phyloP scores from a whole-genome alignment of 352 stramenopile species.

The Globisporangium rhizosaccharum region DNA sequence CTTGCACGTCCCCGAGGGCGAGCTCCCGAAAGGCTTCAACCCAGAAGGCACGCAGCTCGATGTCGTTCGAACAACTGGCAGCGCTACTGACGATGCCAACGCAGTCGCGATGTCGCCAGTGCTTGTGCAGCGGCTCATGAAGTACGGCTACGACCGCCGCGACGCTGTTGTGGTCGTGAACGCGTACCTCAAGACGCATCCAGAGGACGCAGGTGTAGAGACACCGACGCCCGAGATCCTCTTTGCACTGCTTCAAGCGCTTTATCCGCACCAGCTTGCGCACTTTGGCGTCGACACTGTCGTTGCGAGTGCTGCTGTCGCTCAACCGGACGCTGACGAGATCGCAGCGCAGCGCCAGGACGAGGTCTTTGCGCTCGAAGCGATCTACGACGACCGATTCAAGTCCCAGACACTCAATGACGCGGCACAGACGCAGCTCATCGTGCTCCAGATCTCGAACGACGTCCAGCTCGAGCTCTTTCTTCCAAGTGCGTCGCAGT shows the following conservation, averaged over 20 bases:
- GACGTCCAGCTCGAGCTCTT: conserved; percentile 52
- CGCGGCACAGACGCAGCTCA: conserved; percentile 23
- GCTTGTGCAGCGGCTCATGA: conserved; percentile 71
- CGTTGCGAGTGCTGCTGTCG: neutral
- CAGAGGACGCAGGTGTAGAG: conserved; percentile 18
- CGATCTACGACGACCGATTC: conserved; percentile 81
- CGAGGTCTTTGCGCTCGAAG: conserved; percentile 72
- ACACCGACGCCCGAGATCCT: conserved; percentile 32
- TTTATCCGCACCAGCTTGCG: conserved; percentile 40
- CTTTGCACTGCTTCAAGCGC: conserved; percentile 28
- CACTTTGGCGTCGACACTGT: conserved; percentile 25
- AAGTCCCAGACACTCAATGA: conserved; percentile 21
- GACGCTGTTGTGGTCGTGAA: conserved; percentile 45
- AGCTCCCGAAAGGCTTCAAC: conserved; percentile 82
- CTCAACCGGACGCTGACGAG: conserved; percentile 30
- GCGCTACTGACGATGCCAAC: neutral
- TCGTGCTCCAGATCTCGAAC: conserved; percentile 46
- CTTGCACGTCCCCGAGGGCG: conserved; percentile 65
- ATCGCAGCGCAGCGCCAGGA: conserved; percentile 52
- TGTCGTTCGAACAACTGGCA: conserved; percentile 38
- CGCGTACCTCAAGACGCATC: conserved; percentile 25
- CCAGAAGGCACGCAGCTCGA: conserved; percentile 88
- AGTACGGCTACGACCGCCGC: conserved; percentile 67
- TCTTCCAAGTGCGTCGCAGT: conserved; percentile 39
- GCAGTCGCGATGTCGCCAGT: conserved; percentile 22